Conservation (phyloP, 225 moss, liverwort and hornwort species). For the Lunularia cruciata region DNA sequence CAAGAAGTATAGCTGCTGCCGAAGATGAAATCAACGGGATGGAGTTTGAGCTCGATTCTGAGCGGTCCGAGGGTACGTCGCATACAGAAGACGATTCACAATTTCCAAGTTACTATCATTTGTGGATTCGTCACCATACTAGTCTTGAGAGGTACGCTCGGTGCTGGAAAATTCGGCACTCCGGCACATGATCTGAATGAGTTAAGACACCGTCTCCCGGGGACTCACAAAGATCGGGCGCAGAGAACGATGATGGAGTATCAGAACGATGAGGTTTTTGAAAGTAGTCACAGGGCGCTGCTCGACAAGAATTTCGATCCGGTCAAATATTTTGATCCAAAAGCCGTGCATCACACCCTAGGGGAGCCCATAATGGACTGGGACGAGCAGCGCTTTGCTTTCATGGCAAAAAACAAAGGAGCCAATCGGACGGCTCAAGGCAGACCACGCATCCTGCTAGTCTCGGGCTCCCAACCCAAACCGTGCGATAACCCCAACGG, state of each 20-base stretch:
- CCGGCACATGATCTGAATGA: constrained; percentile 43
- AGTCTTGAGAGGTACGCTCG: constrained; percentile 68
- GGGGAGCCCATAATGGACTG: constrained; percentile 37
- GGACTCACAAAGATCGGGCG: constrained; percentile 23
- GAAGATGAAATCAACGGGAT: constrained; percentile 29
- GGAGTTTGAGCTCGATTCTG: constrained; percentile 28
- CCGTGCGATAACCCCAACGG: constrained; percentile 25
- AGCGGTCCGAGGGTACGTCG: constrained; percentile 50
- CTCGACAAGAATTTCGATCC: constrained; percentile 35
- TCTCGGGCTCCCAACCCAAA: constrained; percentile 29
- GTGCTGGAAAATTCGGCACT: constrained; percentile 54
- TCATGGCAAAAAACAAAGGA: constrained; percentile 8
- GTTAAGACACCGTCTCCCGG: constrained; percentile 29
- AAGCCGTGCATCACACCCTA: constrained; percentile 27
- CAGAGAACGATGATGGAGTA: constrained; percentile 47
- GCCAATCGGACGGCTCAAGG: constrained; percentile 24
- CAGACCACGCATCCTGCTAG: constrained; percentile 26
- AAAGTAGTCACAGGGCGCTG: constrained; percentile 5
- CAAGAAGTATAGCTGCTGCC: constrained; percentile 1
- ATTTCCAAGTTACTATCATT: constrained; percentile 63
- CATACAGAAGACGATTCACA: constrained; percentile 56
- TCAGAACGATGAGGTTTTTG: constrained; percentile 19
- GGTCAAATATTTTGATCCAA: constrained; percentile 37
- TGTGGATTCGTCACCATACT: constrained; percentile 71
- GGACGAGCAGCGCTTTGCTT: constrained; percentile 41